Percentiles rank a stretch among this genome's conserved stretches.
Evolutionary conservation across 2,329 filamentous ascomycete species (phyloP).

Genomic region (Chrysoporthe cubensis): DNA sequence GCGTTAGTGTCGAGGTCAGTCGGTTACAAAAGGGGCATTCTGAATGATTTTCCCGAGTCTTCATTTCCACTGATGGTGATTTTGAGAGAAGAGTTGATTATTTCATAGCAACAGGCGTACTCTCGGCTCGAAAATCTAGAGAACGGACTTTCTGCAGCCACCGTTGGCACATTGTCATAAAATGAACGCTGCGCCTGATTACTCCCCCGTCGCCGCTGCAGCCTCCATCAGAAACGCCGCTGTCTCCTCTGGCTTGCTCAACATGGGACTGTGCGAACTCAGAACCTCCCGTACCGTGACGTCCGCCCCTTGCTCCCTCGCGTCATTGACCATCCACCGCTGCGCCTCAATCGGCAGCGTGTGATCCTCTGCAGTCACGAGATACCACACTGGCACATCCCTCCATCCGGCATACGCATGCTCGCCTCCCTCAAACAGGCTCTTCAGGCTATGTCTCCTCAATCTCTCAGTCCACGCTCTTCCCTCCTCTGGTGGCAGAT

Average conservation of each 20-base stretch:
- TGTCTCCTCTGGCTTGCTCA: conserved; percentile 49
- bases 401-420: conserved; percentile 50
- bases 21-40: background rate
- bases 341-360: conserved; percentile 45
- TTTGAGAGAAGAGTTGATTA: background rate
- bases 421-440: conserved; percentile 51
- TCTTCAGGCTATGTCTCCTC: conserved; percentile 45
- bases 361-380: conserved; percentile 47
- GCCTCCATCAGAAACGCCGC: conserved; percentile 44
- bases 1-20: background rate
- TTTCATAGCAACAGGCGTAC: background rate
- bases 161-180: background rate
- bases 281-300: conserved; percentile 46
- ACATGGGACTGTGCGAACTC: conserved; percentile 54
- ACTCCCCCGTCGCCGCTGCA: conserved; percentile 35
- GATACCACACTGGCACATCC: conserved; percentile 52
- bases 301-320: conserved; percentile 41
- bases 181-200: background rate
- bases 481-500: conserved; percentile 49
- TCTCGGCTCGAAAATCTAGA: background rate
- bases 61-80: background rate
- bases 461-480: conserved; percentile 48
- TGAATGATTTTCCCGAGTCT: background rate
- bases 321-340: conserved; percentile 42
- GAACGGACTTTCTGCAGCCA: background rate